Conservation (phyloP, 1,139 yeast genomes). For the Suhomyces coccinellae region DNA sequence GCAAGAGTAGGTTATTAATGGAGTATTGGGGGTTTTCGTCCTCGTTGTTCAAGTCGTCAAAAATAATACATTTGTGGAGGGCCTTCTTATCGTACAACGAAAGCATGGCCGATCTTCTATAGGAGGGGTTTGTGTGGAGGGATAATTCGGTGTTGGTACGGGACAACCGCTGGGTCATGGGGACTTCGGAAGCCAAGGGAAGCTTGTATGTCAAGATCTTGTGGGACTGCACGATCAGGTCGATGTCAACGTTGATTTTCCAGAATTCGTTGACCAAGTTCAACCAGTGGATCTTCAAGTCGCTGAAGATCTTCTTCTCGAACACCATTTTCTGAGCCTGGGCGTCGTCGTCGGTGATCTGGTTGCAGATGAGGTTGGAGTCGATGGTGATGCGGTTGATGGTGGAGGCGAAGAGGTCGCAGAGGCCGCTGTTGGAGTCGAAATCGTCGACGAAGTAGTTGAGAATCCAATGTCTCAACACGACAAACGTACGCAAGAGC, state of each 20-base stretch:
- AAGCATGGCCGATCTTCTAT: conserved; percentile 56
- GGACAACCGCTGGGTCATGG: conserved; percentile 23
- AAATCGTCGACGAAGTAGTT: conserved; percentile 77
- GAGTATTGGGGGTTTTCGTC: conserved; percentile 44
- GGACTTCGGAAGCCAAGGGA: conserved; percentile 31
- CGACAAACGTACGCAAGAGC: conserved; percentile 82
- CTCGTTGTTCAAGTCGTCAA: conserved; percentile 25
- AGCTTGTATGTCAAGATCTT: conserved; percentile 26
- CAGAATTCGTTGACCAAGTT: conserved; percentile 37
- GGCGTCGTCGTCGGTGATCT: conserved; percentile 5
- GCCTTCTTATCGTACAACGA: conserved; percentile 47
- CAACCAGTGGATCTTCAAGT: conserved; percentile 47
- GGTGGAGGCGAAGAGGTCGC: conserved; percentile 49
- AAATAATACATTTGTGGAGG: conserved; percentile 39
- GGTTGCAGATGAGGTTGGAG: conserved; percentile 28
- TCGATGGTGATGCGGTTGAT: conserved; percentile 47
- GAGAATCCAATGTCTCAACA: conserved; percentile 83
- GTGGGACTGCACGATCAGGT: conserved; percentile 16
- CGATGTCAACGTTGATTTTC: conserved; percentile 28
- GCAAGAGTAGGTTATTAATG: conserved; percentile 39
- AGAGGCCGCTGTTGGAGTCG: conserved; percentile 43
- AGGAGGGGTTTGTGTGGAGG: conserved; percentile 51
- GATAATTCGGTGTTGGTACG: conserved; percentile 42
- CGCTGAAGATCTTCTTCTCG: conserved; percentile 46
- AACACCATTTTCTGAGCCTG: conserved; percentile 18